phyloP scores from a whole-genome alignment of 2,329 filamentous ascomycete species.

The Colletotrichum sp. region DNA sequence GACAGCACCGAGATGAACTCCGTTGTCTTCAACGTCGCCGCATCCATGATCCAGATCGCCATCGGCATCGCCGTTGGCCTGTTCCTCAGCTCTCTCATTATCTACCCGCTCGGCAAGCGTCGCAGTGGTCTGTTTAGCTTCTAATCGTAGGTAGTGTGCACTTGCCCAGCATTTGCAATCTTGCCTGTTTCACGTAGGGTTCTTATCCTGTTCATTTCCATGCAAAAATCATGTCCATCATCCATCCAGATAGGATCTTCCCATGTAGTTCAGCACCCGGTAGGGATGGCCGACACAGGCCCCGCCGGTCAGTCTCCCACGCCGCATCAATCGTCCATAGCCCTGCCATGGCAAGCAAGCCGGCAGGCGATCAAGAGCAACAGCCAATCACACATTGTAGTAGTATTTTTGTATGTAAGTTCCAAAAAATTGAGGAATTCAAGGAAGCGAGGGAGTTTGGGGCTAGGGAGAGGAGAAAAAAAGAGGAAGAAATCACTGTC shows the following conservation, averaged over 20 bases:
- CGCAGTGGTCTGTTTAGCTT: slow-evolving; percentile 56
- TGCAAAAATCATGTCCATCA: not conserved
- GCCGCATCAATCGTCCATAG: not conserved
- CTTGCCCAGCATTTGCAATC: not conserved
- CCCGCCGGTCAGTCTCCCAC: not conserved
- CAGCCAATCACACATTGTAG: not conserved
- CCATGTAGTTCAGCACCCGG: not conserved
- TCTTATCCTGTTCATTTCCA: not conserved
- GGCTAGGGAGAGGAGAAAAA: not conserved
- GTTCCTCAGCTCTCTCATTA: slow-evolving; percentile 52
- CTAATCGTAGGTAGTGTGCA: slow-evolving; percentile 25
- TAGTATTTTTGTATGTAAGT: not conserved
- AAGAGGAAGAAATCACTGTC: not conserved
- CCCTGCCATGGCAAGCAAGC: not conserved
- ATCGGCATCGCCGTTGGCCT: slow-evolving; percentile 57
- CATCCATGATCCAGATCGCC: slow-evolving; percentile 57
- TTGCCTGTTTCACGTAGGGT: not conserved
- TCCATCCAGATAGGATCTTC: not conserved
- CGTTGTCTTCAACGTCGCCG: slow-evolving; percentile 50
- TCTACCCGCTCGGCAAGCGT: slow-evolving; percentile 55
- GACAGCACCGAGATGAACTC: slow-evolving; percentile 31
- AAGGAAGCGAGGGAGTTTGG: not conserved
- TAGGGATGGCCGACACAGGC: not conserved
- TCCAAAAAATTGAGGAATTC: not conserved
- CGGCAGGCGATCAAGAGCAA: not conserved